These are phyloP conservation scores for Mucor mucedo DNA, from an alignment of 371 early-diverging fungal species.

Conservation along the genomic window DNA sequence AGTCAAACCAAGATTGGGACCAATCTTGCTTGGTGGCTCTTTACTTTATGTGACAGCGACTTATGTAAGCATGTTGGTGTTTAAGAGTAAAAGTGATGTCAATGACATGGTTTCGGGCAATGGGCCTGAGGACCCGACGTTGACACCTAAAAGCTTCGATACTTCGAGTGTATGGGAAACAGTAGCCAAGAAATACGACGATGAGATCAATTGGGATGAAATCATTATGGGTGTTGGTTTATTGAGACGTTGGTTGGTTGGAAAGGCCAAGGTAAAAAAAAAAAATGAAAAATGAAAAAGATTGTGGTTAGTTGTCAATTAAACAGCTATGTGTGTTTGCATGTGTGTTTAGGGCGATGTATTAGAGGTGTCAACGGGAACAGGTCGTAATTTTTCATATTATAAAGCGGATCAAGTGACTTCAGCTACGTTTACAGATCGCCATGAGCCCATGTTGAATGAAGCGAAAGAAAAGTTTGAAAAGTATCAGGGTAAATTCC, in stretches of 20 bases:
- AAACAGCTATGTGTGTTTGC: background rate
- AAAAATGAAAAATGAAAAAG: background rate
- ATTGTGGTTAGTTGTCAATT: background rate
- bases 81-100: slow-evolving; percentile 48
- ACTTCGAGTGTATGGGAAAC: slow-evolving; percentile 50
- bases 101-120: slow-evolving; percentile 13
- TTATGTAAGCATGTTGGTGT: slow-evolving; percentile 55
- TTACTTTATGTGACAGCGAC: slow-evolving; percentile 51
- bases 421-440: slow-evolving; percentile 65
- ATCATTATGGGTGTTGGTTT: slow-evolving; percentile 66
- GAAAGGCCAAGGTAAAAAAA: slow-evolving; percentile 48
- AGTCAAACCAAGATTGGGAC: slow-evolving; percentile 35
- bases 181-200: slow-evolving; percentile 66
- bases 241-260: slow-evolving; percentile 57
- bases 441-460: slow-evolving; percentile 63
- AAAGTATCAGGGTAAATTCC: slow-evolving; percentile 40
- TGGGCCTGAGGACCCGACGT: slow-evolving; percentile 15
- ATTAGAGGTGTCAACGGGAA: slow-evolving; percentile 72
- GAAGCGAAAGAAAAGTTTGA: slow-evolving; percentile 55
- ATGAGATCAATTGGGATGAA: slow-evolving; percentile 71
- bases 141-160: slow-evolving; percentile 46
- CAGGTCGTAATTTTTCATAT: slow-evolving; percentile 72
- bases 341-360: slow-evolving; percentile 52
- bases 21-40: slow-evolving; percentile 50
- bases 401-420: slow-evolving; percentile 50